Base-by-base conservation (phyloP, 2,329 filamentous ascomycete genomes). In the Acephala macrosclerotiorum region DNA sequence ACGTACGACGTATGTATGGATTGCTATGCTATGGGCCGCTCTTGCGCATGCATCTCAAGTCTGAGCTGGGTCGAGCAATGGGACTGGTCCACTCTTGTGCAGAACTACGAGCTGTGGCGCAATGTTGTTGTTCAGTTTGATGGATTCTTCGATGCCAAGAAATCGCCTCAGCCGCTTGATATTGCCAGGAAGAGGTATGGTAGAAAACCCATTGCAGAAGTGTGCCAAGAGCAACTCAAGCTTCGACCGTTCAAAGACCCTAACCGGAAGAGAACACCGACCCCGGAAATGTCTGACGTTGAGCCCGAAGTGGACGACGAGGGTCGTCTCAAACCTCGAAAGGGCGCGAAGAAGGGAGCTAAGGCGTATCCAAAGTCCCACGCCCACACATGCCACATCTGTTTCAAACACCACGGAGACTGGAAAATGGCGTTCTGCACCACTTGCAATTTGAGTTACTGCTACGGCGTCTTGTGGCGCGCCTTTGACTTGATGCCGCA, bases 1-100 rank as follows among this genome's bases (percentile, higher is more conserved):
- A 92, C 92, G 0, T 99, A 98, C 76, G 96, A 99, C 77, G 85
- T 99, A 25, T 99, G 96, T 75, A 94, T 99, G 92, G 96, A 99
- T 72, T 99, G 96, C 76, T 99, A 97, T 75, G 91, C 89, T n/a
- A 97, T 98, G 91, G 96, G 96, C 25, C 88, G 96, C 60, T 97
- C 94, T 55, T 99, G 96, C 76, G 88, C 87, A 2, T 99, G 96
- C 75, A 86, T 97, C 59, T 97, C 94, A 3, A 89, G 89, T 12
- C 85, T 97, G 12, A 88, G 87, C 67, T 99, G 95, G 94, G 93
- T 93, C 59, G 94, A 99, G 76, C 96, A 98, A 76, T 97, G 94
- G 85, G 82, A 87, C 14, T 98, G 94, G 94, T 84, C 88, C 49
- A 88, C 94, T 16, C 82, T 99, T 12, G 83, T 88, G 0, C 83